Conservation (phyloP, 345 rosid species). For the Zanthoxylum bungeanum region DNA sequence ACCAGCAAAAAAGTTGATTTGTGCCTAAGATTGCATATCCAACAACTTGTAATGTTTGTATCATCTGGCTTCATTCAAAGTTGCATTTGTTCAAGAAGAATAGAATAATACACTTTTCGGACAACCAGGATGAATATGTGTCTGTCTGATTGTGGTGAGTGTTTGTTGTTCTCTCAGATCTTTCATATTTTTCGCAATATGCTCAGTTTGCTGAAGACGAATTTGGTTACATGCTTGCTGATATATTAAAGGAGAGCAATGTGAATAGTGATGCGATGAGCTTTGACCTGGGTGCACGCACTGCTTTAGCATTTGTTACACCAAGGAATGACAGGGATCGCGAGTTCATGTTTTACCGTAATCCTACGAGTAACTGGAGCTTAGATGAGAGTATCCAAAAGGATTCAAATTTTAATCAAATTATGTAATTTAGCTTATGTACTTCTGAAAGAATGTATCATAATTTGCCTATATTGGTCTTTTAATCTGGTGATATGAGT, state of each 20-base stretch:
- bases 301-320: slow-evolving; percentile 95
- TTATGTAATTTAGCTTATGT: background rate
- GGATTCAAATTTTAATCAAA: too few relatives aligned
- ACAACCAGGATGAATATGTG: background rate
- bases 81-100: too few relatives aligned
- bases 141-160: background rate
- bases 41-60: background rate
- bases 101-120: too few relatives aligned
- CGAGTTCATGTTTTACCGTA: slow-evolving; percentile 96
- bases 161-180: background rate
- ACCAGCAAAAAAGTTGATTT: background rate
- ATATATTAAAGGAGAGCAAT: slow-evolving; percentile 77
- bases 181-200: slow-evolving; percentile 15
- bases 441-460: background rate
- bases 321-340: slow-evolving; percentile 85
- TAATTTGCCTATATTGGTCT: background rate
- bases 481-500: background rate
- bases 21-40: too few relatives aligned
- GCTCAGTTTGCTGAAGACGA: slow-evolving; percentile 94
- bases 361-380: slow-evolving; percentile 99
- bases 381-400: too few relatives aligned
- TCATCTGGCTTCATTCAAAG: background rate
- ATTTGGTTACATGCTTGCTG: slow-evolving; percentile 94
- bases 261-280: slow-evolving; percentile 80
- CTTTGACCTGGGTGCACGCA: slow-evolving; percentile 87